A percentile compares a stretch with the other conserved stretches of the same genome.
phyloP scores from a whole-genome alignment of 495 filamentous ascomycete genomes.

The Achaetomiella virescens region DNA sequence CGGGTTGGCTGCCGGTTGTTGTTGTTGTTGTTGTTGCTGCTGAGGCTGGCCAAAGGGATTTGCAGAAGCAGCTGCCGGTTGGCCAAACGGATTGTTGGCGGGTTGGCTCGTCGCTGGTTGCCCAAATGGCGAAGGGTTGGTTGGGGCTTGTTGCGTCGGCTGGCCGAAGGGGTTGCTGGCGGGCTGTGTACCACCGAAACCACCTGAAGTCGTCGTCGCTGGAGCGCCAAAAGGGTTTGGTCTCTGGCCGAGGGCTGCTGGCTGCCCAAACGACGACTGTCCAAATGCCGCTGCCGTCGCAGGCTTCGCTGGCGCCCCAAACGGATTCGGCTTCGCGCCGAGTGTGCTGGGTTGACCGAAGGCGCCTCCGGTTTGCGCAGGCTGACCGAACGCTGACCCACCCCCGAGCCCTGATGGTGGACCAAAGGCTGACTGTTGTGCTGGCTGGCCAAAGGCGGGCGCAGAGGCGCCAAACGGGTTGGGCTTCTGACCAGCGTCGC shows the following conservation, averaged over 20 bases:
- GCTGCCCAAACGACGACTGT: slow-evolving; percentile 24
- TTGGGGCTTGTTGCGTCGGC: slow-evolving; percentile 9
- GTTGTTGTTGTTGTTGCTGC: neutral
- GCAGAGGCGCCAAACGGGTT: slow-evolving; percentile 37
- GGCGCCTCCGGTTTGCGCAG: slow-evolving; percentile 12
- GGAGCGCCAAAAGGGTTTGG: slow-evolving; percentile 26
- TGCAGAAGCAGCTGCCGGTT: slow-evolving; percentile 8
- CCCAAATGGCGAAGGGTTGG: slow-evolving; percentile 3
- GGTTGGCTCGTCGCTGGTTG: neutral
- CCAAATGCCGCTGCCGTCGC: slow-evolving; percentile 10
- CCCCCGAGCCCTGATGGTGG: slow-evolving; percentile 26
- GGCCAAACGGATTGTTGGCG: slow-evolving; percentile 33
- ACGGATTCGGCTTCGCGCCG: slow-evolving; percentile 26
- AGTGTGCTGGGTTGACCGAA: slow-evolving; percentile 28
- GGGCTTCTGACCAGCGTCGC: slow-evolving; percentile 32
- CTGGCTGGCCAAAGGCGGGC: slow-evolving; percentile 36
- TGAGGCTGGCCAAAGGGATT: slow-evolving; percentile 15
- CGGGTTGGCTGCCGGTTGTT: slow-evolving; percentile 7
- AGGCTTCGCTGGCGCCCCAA: slow-evolving; percentile 26
- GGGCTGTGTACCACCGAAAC: slow-evolving; percentile 5
- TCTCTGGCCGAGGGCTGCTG: slow-evolving; percentile 20
- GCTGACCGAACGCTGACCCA: slow-evolving; percentile 30
- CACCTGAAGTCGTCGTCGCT: neutral
- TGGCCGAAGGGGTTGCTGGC: slow-evolving; percentile 17
- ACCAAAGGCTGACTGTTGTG: slow-evolving; percentile 34